A percentile compares a stretch with the other conserved stretches of the same genome.
These are phyloP conservation scores for Hymenoscyphus linearis DNA, from an alignment of 2,329 filamentous ascomycete species.

Conservation along the genomic window DNA sequence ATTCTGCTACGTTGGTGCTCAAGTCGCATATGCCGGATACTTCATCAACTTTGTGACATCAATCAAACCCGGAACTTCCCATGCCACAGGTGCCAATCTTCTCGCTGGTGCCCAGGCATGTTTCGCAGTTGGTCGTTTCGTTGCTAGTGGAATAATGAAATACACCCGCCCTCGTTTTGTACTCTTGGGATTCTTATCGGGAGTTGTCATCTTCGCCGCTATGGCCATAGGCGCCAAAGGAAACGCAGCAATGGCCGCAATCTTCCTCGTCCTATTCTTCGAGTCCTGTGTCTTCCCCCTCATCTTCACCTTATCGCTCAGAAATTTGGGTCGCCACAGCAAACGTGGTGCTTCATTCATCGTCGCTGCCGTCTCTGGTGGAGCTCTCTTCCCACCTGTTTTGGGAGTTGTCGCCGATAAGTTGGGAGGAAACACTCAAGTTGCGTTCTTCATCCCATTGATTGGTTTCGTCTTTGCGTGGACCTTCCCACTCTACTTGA, in stretches of 20 bases:
- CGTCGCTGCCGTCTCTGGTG: slow-evolving; percentile 40
- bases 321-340: slow-evolving; percentile 71
- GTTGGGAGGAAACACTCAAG: slow-evolving; percentile 20
- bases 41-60: slow-evolving; percentile 54
- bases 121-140: slow-evolving; percentile 71
- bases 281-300: slow-evolving; percentile 80
- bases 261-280: slow-evolving; percentile 66
- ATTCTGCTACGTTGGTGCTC: slow-evolving; percentile 66
- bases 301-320: slow-evolving; percentile 72
- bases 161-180: slow-evolving; percentile 64
- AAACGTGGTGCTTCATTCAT: slow-evolving; percentile 77
- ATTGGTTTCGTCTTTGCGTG: slow-evolving; percentile 21
- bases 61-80: slow-evolving; percentile 35
- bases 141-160: slow-evolving; percentile 55
- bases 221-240: slow-evolving; percentile 36
- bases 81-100: slow-evolving; percentile 55
- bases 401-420: slow-evolving; percentile 22
- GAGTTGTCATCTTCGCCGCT: slow-evolving; percentile 52
- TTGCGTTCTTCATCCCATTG: slow-evolving; percentile 24
- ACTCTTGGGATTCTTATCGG: slow-evolving; percentile 53
- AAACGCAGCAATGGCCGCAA: slow-evolving; percentile 51
- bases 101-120: slow-evolving; percentile 66
- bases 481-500: slow-evolving; percentile 25
- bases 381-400: slow-evolving; percentile 25
- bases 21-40: slow-evolving; percentile 39